Conservation (phyloP, 2,329 filamentous ascomycete genomes). For the Ophiocordyceps sinensis region DNA sequence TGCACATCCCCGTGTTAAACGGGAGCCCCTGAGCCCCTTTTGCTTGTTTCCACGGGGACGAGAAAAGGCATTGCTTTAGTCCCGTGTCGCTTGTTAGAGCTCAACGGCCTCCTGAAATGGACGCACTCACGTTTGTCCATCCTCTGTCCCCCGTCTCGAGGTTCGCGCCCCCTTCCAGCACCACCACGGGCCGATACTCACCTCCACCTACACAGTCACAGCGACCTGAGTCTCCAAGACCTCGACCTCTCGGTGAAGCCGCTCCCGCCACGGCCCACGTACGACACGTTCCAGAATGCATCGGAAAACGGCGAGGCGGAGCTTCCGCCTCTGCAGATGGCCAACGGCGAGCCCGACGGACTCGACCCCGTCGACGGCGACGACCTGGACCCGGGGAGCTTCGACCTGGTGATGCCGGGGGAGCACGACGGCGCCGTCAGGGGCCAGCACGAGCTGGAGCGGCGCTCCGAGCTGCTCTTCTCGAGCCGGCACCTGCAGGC, state of each 20-base stretch:
- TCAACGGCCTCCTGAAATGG: neutral
- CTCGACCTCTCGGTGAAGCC: constrained; percentile 3
- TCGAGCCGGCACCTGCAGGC: constrained; percentile 48
- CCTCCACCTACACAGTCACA: neutral
- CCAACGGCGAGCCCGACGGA: constrained; percentile 10
- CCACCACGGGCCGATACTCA: neutral
- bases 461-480: constrained; percentile 48
- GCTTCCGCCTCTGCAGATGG: constrained; percentile 4
- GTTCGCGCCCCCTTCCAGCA: neutral
- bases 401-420: constrained; percentile 17
- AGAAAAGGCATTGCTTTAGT: neutral
- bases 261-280: constrained; percentile 2
- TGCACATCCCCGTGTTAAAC: no score
- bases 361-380: constrained; percentile 21
- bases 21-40: no score
- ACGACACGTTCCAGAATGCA: neutral
- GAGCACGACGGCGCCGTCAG: constrained; percentile 2
- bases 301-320: neutral
- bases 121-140: neutral
- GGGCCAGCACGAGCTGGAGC: constrained; percentile 38
- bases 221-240: constrained; percentile 5
- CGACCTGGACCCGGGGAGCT: constrained; percentile 22
- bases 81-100: neutral
- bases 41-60: neutral
- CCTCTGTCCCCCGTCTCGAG: neutral